Evolutionary conservation across 257 asterid species (phyloP).

Genomic region (Nicotiana obtusifolia): DNA sequence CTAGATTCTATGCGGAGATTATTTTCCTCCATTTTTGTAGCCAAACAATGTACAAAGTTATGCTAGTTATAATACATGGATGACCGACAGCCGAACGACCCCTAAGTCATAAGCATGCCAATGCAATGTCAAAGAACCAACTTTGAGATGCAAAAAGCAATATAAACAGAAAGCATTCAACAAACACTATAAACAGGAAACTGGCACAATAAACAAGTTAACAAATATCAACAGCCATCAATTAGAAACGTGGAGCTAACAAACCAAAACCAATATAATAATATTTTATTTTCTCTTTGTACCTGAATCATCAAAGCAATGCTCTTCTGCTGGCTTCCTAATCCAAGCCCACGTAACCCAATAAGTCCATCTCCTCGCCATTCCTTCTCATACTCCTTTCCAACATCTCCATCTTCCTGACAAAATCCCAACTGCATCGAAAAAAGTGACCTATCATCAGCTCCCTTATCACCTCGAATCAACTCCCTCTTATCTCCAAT

Average conservation of each 20-base stretch:
- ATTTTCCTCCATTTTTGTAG: no score
- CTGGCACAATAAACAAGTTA: background rate
- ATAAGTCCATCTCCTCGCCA: constrained; percentile 24
- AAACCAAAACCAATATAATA: background rate
- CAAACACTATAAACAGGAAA: background rate
- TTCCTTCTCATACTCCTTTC: constrained; percentile 10
- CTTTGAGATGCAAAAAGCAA: background rate
- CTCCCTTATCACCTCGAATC: constrained; percentile 9
- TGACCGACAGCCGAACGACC: no score
- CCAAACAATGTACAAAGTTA: no score
- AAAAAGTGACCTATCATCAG: constrained; percentile 6
- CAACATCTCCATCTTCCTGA: constrained; percentile 13
- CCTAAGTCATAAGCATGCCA: background rate
- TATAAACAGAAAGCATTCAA: background rate
- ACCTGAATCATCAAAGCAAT: constrained; percentile 22
- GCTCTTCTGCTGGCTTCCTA: constrained; percentile 20
- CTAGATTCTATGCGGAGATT: no score
- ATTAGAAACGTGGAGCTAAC: background rate
- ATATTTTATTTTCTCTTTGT: background rate
- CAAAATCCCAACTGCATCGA: constrained; percentile 11
- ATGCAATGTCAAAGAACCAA: background rate
- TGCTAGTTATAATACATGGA: no score
- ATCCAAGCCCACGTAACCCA: constrained; percentile 22
- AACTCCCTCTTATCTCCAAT: constrained; percentile 21
- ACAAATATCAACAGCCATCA: background rate